phyloP scores from a whole-genome alignment of 306 rosid species.

The Hippophae rhamnoides region DNA sequence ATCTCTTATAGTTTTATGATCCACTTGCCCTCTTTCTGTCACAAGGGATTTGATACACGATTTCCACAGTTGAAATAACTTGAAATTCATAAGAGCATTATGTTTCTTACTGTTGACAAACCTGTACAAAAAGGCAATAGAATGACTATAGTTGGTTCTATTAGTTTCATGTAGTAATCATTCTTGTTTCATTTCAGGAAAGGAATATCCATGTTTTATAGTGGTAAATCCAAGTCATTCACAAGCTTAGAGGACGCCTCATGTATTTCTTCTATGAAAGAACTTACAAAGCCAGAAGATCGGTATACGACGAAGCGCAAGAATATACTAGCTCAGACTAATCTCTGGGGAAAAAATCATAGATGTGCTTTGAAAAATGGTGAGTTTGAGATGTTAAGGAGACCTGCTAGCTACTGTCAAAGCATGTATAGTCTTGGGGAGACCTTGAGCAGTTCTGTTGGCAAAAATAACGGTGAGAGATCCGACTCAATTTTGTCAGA shows the following conservation, averaged over 20 bases:
- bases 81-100: not conserved
- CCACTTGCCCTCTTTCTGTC: too few relatives aligned
- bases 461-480: constrained; percentile 22
- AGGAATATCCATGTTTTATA: constrained; percentile 79
- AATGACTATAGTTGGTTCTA: not conserved
- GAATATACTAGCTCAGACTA: constrained; percentile 40
- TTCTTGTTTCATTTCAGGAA: constrained; percentile 42
- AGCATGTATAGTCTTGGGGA: constrained; percentile 27
- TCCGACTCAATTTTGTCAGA: constrained; percentile 33
- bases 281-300: constrained; percentile 67
- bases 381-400: constrained; percentile 44
- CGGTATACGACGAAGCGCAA: constrained; percentile 70
- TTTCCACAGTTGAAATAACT: not conserved
- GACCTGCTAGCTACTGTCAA: constrained; percentile 31
- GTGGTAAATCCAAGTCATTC: constrained; percentile 89
- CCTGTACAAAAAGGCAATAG: not conserved
- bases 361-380: constrained; percentile 21
- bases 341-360: constrained; percentile 30
- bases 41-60: too few relatives aligned
- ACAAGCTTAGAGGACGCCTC: constrained; percentile 63
- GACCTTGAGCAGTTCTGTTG: constrained; percentile 22
- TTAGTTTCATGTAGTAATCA: not conserved
- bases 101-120: not conserved
- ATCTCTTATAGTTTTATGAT: too few relatives aligned
- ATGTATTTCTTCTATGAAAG: constrained; percentile 35